Conservation (phyloP, 495 filamentous ascomycete genomes). For the Penicillium samsonianum region DNA sequence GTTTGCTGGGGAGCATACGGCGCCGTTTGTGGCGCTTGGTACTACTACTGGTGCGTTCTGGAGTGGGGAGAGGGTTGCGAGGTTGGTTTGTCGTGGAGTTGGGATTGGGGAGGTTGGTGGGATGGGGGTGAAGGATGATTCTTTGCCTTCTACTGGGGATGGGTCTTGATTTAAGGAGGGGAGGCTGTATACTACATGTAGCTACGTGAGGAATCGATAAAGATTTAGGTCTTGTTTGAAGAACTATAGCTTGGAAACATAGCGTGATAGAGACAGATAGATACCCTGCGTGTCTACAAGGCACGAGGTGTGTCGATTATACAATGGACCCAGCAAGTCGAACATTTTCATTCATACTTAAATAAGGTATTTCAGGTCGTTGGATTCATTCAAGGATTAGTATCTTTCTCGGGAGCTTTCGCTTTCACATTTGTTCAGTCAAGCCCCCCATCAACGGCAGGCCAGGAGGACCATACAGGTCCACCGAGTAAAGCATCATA, state of each 20-base stretch:
- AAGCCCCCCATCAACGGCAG: constrained; percentile 7
- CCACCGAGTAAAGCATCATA: background rate
- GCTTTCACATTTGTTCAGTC: constrained; percentile 9
- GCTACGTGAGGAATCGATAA: background rate
- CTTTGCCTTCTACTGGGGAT: constrained; percentile 35
- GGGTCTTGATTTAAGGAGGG: background rate
- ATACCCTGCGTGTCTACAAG: background rate
- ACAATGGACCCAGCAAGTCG: background rate
- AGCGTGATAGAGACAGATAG: background rate
- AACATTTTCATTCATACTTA: constrained; percentile 11
- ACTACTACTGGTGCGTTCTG: constrained; percentile 90
- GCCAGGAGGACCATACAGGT: background rate
- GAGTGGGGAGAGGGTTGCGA: constrained; percentile 81
- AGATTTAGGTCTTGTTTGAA: background rate
- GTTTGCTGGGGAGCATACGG: constrained; percentile 94
- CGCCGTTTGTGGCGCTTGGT: constrained; percentile 84
- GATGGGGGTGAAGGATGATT: constrained; percentile 37
- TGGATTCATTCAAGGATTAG: constrained; percentile 33
- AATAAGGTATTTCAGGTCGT: constrained; percentile 21
- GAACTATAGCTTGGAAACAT: background rate
- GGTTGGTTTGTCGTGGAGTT: constrained; percentile 54
- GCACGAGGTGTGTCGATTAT: background rate
- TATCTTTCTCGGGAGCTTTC: constrained; percentile 24
- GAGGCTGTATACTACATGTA: background rate
- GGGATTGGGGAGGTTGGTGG: constrained; percentile 32